Percentiles rank a stretch among this genome's conserved stretches.
Evolutionary conservation across 257 asterid genomes (phyloP).

Genomic region (Solanum bulbocastanum): DNA sequence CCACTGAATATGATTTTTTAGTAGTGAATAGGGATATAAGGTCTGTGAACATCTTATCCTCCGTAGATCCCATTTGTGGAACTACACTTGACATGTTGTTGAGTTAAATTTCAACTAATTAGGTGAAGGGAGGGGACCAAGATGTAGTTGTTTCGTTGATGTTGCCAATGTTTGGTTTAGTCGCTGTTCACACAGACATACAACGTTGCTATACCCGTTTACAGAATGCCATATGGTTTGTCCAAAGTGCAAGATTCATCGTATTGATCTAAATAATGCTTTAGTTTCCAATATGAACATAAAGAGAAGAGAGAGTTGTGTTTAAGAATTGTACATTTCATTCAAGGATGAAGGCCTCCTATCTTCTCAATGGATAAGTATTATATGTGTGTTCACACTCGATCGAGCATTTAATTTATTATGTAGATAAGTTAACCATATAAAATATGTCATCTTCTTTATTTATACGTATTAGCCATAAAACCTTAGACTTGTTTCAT

Average conservation of each 20-base stretch:
- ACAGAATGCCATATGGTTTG: neutral
- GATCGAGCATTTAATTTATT: too few species aligned
- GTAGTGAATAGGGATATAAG: neutral
- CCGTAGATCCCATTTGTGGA: neutral
- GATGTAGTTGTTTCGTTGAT: slow-evolving; percentile 29
- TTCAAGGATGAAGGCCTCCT: neutral
- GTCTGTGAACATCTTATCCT: neutral
- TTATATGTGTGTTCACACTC: neutral
- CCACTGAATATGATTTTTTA: neutral
- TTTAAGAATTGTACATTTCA: neutral
- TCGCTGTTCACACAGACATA: slow-evolving; percentile 11
- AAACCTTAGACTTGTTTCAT: neutral
- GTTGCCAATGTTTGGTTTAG: slow-evolving; percentile 19
- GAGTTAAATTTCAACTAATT: neutral
- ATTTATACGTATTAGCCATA: neutral
- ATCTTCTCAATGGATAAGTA: neutral
- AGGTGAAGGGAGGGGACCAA: slow-evolving; percentile 27
- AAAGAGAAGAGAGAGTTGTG: neutral
- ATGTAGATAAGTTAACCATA: neutral
- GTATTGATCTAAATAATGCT: neutral
- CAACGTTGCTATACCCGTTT: slow-evolving; percentile 9
- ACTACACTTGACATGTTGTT: neutral
- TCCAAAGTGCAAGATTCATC: neutral
- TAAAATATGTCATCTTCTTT: neutral
- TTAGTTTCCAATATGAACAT: neutral